Evolutionary conservation across 208 protist genomes (phyloP), one percentile per base, ranked within the genome.

Genomic region (Trypanosoma theileri): DNA sequence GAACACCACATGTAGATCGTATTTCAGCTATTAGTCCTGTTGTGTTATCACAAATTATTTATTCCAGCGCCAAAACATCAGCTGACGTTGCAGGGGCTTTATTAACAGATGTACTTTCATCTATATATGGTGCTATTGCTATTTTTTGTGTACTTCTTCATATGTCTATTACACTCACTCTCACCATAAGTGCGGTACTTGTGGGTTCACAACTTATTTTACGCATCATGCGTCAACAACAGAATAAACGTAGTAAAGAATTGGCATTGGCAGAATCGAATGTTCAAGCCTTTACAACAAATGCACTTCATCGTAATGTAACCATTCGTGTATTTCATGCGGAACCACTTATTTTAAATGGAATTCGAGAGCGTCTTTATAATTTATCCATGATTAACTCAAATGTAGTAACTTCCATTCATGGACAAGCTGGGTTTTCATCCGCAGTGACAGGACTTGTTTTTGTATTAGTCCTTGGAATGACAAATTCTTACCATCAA

Each of bases 291-390:
- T 72, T 75, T 53, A 52, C 88, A 12, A 77, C 75, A 28, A 94
- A 94, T 65, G 80, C 82, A 4, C 63, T 89, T 24, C 74, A 84
- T 59, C 83, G 85, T 68, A 81, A 73, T 55, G 79, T 82, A 51
- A 94, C 85, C 3, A 62, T 94, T 26, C 80, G 77, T 59, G 78
- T 92, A 26, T 89, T 92, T 66, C 11, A 73, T 16, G 84, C 84
- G 46, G 74, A 69, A 19, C 58, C 67, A 17, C 87, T 92, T 70
- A 77, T 93, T 44, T 50, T 84, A 45, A 46, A 19, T 7, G 77
- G 77, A 28, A 61, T 88, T 53, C 53, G 53, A 13, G 75, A 77
- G 0, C 74, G 63, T 26, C 69, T 88, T 17, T 44, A 22, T 8
- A 24, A 59, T 17, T 53, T 85, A 59, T 57, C 60, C 21, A 50